Conservation (phyloP, 345 rosid species). For the Schrenkiella parvula region DNA sequence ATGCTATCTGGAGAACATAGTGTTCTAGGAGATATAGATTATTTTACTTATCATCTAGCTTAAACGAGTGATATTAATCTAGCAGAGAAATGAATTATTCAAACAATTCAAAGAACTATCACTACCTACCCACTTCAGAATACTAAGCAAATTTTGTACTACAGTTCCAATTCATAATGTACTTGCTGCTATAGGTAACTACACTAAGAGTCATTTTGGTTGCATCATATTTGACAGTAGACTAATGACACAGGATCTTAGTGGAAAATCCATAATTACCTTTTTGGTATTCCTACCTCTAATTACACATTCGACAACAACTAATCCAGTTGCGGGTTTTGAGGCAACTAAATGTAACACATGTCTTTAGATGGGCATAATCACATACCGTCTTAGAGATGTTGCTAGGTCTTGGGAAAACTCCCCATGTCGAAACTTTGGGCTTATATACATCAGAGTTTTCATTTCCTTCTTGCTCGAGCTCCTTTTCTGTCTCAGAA, state of each 20-base stretch:
- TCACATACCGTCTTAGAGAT: slow-evolving; percentile 70
- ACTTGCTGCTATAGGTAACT: background rate
- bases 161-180: background rate
- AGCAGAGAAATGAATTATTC: background rate
- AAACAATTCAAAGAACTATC: background rate
- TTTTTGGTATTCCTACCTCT: background rate
- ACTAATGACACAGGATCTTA: background rate
- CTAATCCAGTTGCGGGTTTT: background rate
- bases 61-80: background rate
- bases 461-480: slow-evolving; percentile 38
- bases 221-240: background rate
- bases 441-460: slow-evolving; percentile 65
- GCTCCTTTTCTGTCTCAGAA: slow-evolving; percentile 33
- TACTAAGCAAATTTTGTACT: background rate
- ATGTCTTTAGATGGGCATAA: background rate
- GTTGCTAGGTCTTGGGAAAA: slow-evolving; percentile 81
- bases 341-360: no score
- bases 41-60: background rate
- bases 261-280: background rate
- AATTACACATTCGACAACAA: background rate
- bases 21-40: background rate
- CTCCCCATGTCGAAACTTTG: slow-evolving; percentile 91
- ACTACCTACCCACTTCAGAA: background rate
- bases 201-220: background rate
- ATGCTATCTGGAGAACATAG: background rate